Evolutionary conservation across 192 early-diverging fungal genomes (phyloP), one percentile per base, ranked within the genome.

Genomic region (Coemansia sp.): DNA sequence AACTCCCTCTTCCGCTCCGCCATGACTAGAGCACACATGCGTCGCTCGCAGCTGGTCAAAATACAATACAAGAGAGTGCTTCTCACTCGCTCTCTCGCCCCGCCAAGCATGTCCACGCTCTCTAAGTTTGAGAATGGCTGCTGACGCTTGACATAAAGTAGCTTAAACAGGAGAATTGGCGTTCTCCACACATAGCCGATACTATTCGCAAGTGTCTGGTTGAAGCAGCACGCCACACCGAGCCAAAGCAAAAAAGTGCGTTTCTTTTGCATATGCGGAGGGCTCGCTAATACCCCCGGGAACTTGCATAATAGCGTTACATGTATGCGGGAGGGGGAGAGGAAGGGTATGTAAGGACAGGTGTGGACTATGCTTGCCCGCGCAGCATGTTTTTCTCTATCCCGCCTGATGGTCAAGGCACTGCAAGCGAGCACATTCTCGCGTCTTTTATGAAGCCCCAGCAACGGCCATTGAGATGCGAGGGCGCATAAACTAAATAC

Each of bases 181-280:
- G 56, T 37, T 58, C 56, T 58, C 56, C 56, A 58, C 56, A 36
- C 56, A 58, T 34, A 37, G 56, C 56, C 20, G 56, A 37, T 18
- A 18, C 56, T 58, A 58, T 58, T 58, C 1, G 56, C 56, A 37
- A 58, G 56, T 58, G 56, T 34, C 35, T 34, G 14, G 34, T 58
- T 33, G 28, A 58, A 9, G 56, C 56, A 36, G 56, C 56, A 58
- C 24, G 56, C 56, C 56, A 58, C 33, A 31, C 56, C 20, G 56
- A 18, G 5, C 8, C 18, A 33, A 18, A 58, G 16, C 2, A 9
- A 37, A 37, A 13, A 36, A 21, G 23, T 23, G 18, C 9, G 24
- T 5, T 58, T 20, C 16, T 35, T 36, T 37, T 18, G 56, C 18
- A 9, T 34, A 20, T 58, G 31, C 37, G 35, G 35, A 58, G 56